These are phyloP conservation scores for Trypanosoma vivax DNA, from an alignment of 208 protist species.

Conservation along the genomic window DNA sequence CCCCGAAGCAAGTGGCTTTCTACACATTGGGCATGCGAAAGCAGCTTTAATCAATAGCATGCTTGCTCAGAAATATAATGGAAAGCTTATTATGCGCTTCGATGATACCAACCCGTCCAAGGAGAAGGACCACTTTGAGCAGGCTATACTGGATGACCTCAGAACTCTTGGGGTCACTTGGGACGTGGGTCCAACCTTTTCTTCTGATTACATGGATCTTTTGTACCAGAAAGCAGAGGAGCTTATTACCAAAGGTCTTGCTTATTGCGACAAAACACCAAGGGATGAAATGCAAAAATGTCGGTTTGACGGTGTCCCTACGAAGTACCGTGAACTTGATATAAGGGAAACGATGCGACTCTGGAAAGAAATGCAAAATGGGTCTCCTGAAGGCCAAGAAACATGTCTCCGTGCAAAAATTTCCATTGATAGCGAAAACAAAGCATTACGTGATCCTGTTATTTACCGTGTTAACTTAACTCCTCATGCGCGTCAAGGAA, in stretches of 20 bases:
- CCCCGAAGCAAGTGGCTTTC: constrained; percentile 95
- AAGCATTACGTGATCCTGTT: constrained; percentile 96
- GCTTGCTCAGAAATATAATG: constrained; percentile 94
- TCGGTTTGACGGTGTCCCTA: constrained; percentile 89
- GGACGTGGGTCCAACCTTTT: constrained; percentile 89
- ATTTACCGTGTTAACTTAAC: constrained; percentile 94
- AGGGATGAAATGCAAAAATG: constrained; percentile 93
- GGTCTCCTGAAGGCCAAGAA: constrained; percentile 75
- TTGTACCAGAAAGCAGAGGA: constrained; percentile 88
- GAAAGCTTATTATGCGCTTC: constrained; percentile 98
- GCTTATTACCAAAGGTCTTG: constrained; percentile 87
- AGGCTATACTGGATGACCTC: constrained; percentile 95
- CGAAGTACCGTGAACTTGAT: constrained; percentile 70
- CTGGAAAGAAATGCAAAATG: constrained; percentile 94
- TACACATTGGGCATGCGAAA: constrained; percentile 98
- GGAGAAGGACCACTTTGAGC: constrained; percentile 95
- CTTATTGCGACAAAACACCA: constrained; percentile 97
- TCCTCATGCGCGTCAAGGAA: constrained; percentile 90
- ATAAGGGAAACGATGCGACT: constrained; percentile 95
- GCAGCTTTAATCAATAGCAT: constrained; percentile 97
- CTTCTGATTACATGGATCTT: constrained; percentile 97
- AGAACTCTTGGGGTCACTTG: constrained; percentile 85
- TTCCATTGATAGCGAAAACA: constrained; percentile 92
- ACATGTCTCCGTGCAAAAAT: constrained; percentile 97
- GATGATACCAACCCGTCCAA: constrained; percentile 99